phyloP scores from a whole-genome alignment of 306 rosid species.

The Prinsepia uniflora region DNA sequence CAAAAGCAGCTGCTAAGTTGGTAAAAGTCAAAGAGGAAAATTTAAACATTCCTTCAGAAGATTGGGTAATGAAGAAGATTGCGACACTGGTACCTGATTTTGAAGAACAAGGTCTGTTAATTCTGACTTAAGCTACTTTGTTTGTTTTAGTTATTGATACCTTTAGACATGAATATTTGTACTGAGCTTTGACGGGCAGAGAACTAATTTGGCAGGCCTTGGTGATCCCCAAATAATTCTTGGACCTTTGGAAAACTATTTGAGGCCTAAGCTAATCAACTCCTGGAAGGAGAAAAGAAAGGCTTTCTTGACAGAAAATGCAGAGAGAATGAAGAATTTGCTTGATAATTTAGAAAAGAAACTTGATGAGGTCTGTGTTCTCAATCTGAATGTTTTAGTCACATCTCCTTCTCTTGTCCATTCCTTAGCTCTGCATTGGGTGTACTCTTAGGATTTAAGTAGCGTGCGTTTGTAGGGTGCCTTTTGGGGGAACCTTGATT shows the following conservation, averaged over 20 bases:
- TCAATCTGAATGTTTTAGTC: constrained; percentile 9
- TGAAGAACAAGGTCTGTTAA: constrained; percentile 75
- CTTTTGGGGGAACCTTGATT: neutral
- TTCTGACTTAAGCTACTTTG: constrained; percentile 28
- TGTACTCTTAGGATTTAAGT: neutral
- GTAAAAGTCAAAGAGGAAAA: constrained; percentile 62
- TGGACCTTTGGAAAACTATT: constrained; percentile 61
- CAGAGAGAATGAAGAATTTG: constrained; percentile 64
- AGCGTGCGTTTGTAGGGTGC: constrained; percentile 1
- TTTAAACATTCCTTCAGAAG: constrained; percentile 70
- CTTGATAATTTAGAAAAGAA: constrained; percentile 82
- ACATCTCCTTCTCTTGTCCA: constrained; percentile 1
- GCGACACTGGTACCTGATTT: constrained; percentile 62
- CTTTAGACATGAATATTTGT: constrained; percentile 10
- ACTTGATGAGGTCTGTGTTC: constrained; percentile 77
- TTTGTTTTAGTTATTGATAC: constrained; percentile 19
- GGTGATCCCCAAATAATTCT: constrained; percentile 68
- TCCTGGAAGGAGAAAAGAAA: constrained; percentile 86
- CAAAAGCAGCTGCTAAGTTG: constrained; percentile 59
- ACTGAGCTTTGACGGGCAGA: constrained; percentile 31
- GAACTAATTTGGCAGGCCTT: constrained; percentile 49
- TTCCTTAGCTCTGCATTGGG: constrained; percentile 7
- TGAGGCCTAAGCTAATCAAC: constrained; percentile 71
- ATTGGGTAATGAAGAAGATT: constrained; percentile 86
- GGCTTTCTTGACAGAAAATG: constrained; percentile 67